Conservation (phyloP, 2,329 filamentous ascomycete species). For the Arthrobotrys conoides region DNA sequence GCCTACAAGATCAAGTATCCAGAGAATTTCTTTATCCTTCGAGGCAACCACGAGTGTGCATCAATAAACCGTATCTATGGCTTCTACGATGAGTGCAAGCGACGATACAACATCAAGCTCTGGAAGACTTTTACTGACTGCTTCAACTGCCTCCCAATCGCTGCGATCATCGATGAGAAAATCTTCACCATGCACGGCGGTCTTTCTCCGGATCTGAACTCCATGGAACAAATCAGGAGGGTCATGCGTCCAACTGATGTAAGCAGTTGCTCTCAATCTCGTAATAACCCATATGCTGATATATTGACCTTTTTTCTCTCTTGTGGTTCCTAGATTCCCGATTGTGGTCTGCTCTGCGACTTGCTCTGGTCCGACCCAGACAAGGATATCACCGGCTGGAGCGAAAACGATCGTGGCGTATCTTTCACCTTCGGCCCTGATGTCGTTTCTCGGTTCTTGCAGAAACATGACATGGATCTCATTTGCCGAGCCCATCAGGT, state of each 20-base stretch:
- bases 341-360: slow-evolving; percentile 97
- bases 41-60: slow-evolving; percentile 98
- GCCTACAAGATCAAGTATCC: slow-evolving; percentile 99
- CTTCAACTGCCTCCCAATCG: slow-evolving; percentile 99
- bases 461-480: slow-evolving; percentile 99
- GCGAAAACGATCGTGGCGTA: slow-evolving; percentile 97
- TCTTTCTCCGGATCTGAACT: slow-evolving; percentile 95
- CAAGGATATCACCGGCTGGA: slow-evolving; percentile 99
- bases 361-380: slow-evolving; percentile 98
- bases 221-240: slow-evolving; percentile 99
- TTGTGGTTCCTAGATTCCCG: slow-evolving; percentile 80
- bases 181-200: slow-evolving; percentile 99
- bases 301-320: slow-evolving; percentile 20
- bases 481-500: slow-evolving; percentile 99
- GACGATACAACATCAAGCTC: slow-evolving; percentile 98
- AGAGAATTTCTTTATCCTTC: slow-evolving; percentile 99
- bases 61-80: slow-evolving; percentile 99
- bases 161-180: slow-evolving; percentile 99
- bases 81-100: slow-evolving; percentile 99
- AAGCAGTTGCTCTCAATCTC: slow-evolving; percentile 69
- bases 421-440: slow-evolving; percentile 99
- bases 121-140: slow-evolving; percentile 99
- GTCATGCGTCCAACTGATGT: slow-evolving; percentile 99
- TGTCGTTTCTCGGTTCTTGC: slow-evolving; percentile 95
- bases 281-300: slow-evolving; percentile 62